Percentiles rank a stretch among this genome's conserved stretches.
These are phyloP conservation scores for Capsicum rhomboideum DNA, from an alignment of 257 asterid species.

Conservation along the genomic window DNA sequence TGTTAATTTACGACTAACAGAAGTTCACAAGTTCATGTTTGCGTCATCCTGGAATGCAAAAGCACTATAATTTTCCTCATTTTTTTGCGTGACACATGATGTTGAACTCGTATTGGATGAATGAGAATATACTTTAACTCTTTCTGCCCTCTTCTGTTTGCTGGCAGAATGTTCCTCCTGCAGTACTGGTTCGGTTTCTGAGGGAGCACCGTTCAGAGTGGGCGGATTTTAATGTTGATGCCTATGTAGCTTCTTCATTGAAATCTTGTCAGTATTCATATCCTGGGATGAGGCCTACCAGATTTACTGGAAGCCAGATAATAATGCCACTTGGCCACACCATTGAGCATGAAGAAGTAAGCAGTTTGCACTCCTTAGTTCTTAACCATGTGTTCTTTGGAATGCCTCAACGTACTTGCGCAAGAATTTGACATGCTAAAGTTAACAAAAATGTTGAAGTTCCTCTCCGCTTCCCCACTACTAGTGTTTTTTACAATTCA, in stretches of 20 bases:
- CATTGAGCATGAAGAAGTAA: conserved; percentile 93
- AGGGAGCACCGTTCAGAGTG: conserved; percentile 99
- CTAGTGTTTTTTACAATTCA: neutral
- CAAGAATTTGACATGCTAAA: neutral
- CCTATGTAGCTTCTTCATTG: conserved; percentile 74
- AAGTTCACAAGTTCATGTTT: neutral
- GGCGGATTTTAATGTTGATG: conserved; percentile 96
- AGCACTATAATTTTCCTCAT: neutral
- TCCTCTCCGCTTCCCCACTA: neutral
- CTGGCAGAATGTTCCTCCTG: conserved; percentile 83
- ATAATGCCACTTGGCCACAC: conserved; percentile 95
- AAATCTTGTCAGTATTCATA: conserved; percentile 59
- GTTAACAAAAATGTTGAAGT: neutral
- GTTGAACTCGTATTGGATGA: neutral
- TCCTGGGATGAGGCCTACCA: conserved; percentile 85
- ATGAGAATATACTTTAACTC: neutral
- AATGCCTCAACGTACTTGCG: neutral
- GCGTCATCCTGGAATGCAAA: neutral
- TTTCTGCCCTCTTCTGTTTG: neutral
- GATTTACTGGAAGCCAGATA: conserved; percentile 92
- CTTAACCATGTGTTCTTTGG: neutral
- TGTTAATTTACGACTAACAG: neutral
- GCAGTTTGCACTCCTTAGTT: neutral
- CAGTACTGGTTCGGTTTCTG: conserved; percentile 75
- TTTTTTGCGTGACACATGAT: neutral